Conservation (phyloP, 192 early-diverging fungal species). For the Coemansia sp. region DNA sequence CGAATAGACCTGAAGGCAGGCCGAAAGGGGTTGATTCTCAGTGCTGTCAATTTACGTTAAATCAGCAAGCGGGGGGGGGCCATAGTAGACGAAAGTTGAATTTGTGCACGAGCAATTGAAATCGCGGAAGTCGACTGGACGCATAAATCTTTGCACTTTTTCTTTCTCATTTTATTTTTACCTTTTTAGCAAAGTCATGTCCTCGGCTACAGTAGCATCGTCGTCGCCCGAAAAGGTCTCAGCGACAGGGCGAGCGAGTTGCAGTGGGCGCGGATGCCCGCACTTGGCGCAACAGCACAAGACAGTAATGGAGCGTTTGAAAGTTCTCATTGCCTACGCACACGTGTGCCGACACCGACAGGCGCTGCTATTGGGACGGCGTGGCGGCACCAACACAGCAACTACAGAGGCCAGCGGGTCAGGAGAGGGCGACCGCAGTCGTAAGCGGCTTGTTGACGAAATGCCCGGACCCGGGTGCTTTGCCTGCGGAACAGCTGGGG, state of each 20-base stretch:
- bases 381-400: slow-evolving; percentile 20
- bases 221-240: neutral
- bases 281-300: slow-evolving; percentile 38
- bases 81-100: no score
- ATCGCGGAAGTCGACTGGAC: no score
- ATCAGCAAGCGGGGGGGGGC: no score
- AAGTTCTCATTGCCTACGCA: slow-evolving; percentile 48
- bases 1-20: no score
- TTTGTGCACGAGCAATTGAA: no score
- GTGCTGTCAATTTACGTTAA: no score
- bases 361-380: slow-evolving; percentile 47
- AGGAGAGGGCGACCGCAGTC: slow-evolving; percentile 53
- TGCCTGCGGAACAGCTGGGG: slow-evolving; percentile 56
- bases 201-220: slow-evolving; percentile 6
- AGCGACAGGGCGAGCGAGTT: neutral
- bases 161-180: neutral
- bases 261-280: slow-evolving; percentile 23
- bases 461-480: slow-evolving; percentile 61
- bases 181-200: neutral
- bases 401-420: slow-evolving; percentile 6
- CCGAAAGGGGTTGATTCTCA: no score
- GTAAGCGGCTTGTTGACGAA: slow-evolving; percentile 53
- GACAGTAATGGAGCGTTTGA: slow-evolving; percentile 42
- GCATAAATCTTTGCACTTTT: neutral
- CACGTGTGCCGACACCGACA: slow-evolving; percentile 48